phyloP scores from a whole-genome alignment of 257 asterid species.

The Jasminum sambac region DNA sequence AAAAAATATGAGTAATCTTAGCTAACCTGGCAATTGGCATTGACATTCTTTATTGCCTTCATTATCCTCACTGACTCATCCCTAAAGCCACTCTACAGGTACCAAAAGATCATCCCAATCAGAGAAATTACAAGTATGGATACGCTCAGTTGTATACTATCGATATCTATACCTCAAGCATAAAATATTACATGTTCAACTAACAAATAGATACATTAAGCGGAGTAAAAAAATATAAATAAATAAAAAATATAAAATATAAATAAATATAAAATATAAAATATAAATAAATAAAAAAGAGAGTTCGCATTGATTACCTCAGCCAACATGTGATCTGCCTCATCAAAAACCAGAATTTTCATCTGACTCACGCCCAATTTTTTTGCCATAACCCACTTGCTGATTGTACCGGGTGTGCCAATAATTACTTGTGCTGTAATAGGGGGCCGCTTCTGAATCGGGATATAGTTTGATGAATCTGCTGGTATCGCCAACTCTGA shows the following conservation, averaged over 20 bases:
- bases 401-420: conserved; percentile 98
- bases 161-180: conserved; percentile 12
- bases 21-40: conserved; percentile 75
- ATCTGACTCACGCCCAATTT: conserved; percentile 70
- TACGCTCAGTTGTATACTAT: not conserved
- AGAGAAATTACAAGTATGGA: conserved; percentile 11
- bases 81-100: conserved; percentile 71
- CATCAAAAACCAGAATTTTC: conserved; percentile 94
- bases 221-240: no score
- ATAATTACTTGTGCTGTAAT: conserved; percentile 76
- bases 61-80: conserved; percentile 72
- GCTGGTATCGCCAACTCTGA: conserved; percentile 78
- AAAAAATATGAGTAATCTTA: not conserved
- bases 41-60: conserved; percentile 59
- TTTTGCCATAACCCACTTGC: conserved; percentile 58
- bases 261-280: no score
- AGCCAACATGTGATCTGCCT: conserved; percentile 96
- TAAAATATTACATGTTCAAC: not conserved
- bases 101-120: conserved; percentile 13
- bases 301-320: conserved; percentile 57
- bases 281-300: no score
- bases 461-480: conserved; percentile 50
- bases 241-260: no score
- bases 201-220: no score
- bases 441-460: conserved; percentile 56